Base-by-base conservation (phyloP, 2,329 filamentous ascomycete genomes). In the Hypoxylon rubiginosum region DNA sequence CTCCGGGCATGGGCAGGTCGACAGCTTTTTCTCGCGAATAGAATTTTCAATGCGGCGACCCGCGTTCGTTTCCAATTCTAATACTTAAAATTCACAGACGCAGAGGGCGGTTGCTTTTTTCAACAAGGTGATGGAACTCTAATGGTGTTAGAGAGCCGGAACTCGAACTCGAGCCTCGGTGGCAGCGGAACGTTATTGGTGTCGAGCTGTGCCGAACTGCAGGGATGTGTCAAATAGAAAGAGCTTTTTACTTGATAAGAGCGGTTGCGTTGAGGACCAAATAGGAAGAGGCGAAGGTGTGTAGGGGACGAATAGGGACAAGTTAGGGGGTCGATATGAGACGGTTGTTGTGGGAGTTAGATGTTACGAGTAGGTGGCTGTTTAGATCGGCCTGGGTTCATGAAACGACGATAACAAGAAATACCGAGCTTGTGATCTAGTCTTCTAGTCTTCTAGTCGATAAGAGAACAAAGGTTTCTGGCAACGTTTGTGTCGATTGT, bases 321-420 rank as follows among this genome's bases (percentile, higher is more conserved):
- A 58, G 24, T 55, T 56, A 36, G 58, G 51, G 46, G 54, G 45
- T 56, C 17, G 26, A 59, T 67, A 58, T 67, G 64, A 66, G 63
- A 69, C 68, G 58, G 32, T 46, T 58, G 54, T 56, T 63, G 66
- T 62, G 61, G 66, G 64, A 68, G 68, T 43, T 50, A 63, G 52
- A 64, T 24, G 57, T 57, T 41, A 50, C 56, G 60, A 68, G 57
- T 36, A 57, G n/a, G 19, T 62, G 53, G 41, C 43, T 54, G 46
- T 50, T 57, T 48, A 41, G 19, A 58, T 21, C 26, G 56, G 52
- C 10, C 30, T 60, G 43, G 17, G 43, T 64, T 67, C 46, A 51
- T 69, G 64, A 67, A 67, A 67, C 60, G 36, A 39, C 67, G 61
- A 63, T 41, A 58, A 58, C 58, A 69, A 69, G 55, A 50, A 54